These are phyloP conservation scores for Millerozyma miso DNA, from an alignment of 805 yeast genomes.

Conservation along the genomic window DNA sequence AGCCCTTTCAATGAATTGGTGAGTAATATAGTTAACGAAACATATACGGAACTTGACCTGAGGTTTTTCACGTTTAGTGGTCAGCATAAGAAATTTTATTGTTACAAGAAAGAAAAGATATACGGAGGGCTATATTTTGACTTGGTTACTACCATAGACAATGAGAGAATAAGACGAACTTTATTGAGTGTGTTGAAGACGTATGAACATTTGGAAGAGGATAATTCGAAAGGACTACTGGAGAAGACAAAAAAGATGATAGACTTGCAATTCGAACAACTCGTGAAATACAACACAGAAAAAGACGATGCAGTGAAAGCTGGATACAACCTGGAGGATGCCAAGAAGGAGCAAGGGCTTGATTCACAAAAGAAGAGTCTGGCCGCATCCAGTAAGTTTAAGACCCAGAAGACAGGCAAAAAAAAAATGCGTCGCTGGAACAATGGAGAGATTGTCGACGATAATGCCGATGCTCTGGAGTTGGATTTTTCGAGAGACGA, in stretches of 20 bases:
- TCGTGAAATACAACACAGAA: slow-evolving; percentile 26
- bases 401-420: slow-evolving; percentile 4
- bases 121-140: slow-evolving; percentile 39
- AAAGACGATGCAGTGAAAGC: slow-evolving; percentile 1
- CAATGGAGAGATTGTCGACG: slow-evolving; percentile 33
- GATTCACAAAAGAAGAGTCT: neutral
- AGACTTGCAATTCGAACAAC: slow-evolving; percentile 35
- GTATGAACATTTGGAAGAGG: slow-evolving; percentile 21
- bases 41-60: slow-evolving; percentile 27
- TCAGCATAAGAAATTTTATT: slow-evolving; percentile 33
- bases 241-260: slow-evolving; percentile 30
- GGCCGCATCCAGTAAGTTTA: neutral
- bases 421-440: slow-evolving; percentile 42
- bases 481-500: slow-evolving; percentile 31
- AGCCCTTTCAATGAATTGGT: slow-evolving; percentile 39
- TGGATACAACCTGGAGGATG: neutral
- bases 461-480: slow-evolving; percentile 10
- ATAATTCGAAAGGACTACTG: slow-evolving; percentile 7
- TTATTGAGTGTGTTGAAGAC: slow-evolving; percentile 31
- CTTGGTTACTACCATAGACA: slow-evolving; percentile 34
- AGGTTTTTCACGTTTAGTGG: slow-evolving; percentile 29
- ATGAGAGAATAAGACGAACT: slow-evolving; percentile 31
- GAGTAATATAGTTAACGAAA: slow-evolving; percentile 31
- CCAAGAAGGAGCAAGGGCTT: neutral
- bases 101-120: slow-evolving; percentile 19